Base-by-base conservation (phyloP, 2,329 filamentous ascomycete genomes). In the Colletotrichum chrysophilum region DNA sequence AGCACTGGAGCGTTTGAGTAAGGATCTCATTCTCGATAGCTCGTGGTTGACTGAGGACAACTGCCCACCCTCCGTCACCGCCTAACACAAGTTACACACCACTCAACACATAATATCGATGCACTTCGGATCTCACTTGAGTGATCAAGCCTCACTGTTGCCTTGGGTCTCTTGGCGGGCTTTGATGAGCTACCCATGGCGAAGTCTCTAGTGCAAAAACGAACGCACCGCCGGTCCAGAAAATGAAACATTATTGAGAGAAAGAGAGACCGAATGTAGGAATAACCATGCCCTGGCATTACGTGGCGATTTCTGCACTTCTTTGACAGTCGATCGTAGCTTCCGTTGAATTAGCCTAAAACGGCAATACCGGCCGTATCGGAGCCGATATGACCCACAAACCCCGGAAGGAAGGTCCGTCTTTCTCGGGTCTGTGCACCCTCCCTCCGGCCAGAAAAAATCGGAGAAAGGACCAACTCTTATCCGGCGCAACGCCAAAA, bases 401-500 rank as follows among this genome's bases (percentile, higher is more conserved):
- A 18, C 3, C 5, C 8, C 56, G 56, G 26, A 13, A 32, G 6
- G 2, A 0, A 3, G 43, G 43, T 6, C 43, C 43, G 43, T 52
- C 7, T 32, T 7, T 10, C 7, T 2, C 48, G 56, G 43, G 30
- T 6, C 24, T 24, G 13, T 28, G 30, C 21, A n/a, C 62, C 7
- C 4, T 30, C 7, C 12, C 12, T 52, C 10, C 43, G 12, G 6
- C 2, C 30, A 5, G 0, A 14, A 28, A 30, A 62, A 4, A 34
- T 24, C 70, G 66, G 74, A n/a, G 9, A 58, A 65, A 18, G 56
- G 61, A n/a, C 7, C 36, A 75, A 71, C 74, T 56, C 56, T 77
- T 67, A 74, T 75, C 75, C 60, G 67, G 70, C 67, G 70, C 60
- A 72, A 71, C 74, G 72, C 75, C 75, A 72, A 78, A 78, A 77